Evolutionary conservation across 2,329 filamentous ascomycete species (phyloP), one percentile per base, ranked within the genome.

Genomic region (Alternaria infectoria): DNA sequence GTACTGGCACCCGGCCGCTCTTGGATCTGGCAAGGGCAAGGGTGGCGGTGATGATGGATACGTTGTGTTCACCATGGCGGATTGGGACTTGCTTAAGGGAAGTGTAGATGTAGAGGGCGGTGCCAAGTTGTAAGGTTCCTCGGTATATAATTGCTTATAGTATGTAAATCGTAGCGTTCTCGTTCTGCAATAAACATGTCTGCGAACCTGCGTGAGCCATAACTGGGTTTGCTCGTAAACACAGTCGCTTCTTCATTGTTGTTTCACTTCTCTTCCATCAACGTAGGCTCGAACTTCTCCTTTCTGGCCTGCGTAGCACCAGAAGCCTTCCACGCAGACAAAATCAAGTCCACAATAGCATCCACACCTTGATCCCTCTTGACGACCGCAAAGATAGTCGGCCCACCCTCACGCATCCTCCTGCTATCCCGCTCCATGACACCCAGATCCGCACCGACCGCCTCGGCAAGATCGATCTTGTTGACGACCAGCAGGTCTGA

Each of bases 371-470:
- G 90, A 2, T 90, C 89, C 81, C 93, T 91, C 88, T 98, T 99
- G n/a, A 99, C 94, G 83, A 97, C 93, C 0, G 94, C 95, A 78
- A 98, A 97, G 4, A 99, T 92, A 0, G 95, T 97, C 6, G 96
- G 96, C 0, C 96, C 96, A 3, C 93, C 95, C 81, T 98, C 95
- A 55, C 96, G 75, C 88, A 99, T 99, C 86, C 94, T 95, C 73
- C 93, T 86, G 13, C 94, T 91, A 82, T 98, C 96, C 61, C 93
- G 84, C 83, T 98, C 96, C 96, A 99, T 99, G 46, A 99, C 93
- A 19, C 83, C 86, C 70, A 99, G 79, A 80, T 98, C 96, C 0
- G 96, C 96, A 13, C 96, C 96, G 23, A 99, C 90, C 6, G 92
- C 88, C 81, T 94, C 91, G 0, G 96, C 94, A 69, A 99, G 81